Percentiles rank a stretch among this genome's conserved stretches.
Conservation (phyloP, 108 stramenopile genomes). For the Bacterosira constricta region DNA sequence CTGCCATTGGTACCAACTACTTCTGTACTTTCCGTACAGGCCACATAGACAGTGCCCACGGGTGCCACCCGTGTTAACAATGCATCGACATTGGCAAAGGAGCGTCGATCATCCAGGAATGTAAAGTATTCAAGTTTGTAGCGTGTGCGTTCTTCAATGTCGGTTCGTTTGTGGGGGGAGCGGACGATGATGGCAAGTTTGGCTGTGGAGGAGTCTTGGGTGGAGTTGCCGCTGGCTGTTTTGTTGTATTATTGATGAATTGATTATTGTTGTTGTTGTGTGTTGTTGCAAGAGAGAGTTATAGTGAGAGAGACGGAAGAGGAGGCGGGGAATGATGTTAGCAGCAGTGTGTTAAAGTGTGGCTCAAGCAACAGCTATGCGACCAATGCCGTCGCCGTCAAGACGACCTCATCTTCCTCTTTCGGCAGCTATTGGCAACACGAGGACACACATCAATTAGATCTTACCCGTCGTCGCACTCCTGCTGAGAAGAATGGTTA, state of each 20-base stretch:
- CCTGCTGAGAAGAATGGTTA: slow-evolving; percentile 27
- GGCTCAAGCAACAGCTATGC: no score
- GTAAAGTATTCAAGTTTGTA: slow-evolving; percentile 56
- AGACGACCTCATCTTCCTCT: no score
- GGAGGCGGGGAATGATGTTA: neutral
- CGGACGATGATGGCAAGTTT: slow-evolving; percentile 48
- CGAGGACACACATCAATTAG: neutral
- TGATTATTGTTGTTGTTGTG: no score
- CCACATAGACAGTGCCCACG: slow-evolving; percentile 44
- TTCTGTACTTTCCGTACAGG: slow-evolving; percentile 34
- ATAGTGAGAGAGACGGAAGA: neutral
- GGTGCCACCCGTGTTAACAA: slow-evolving; percentile 56
- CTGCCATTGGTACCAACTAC: neutral
- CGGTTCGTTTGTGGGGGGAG: slow-evolving; percentile 40
- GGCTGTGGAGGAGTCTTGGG: slow-evolving; percentile 23
- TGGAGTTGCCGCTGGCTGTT: slow-evolving; percentile 33
- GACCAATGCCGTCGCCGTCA: no score
- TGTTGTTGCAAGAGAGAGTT: no score
- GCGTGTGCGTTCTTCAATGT: slow-evolving; percentile 40
- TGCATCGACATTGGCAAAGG: slow-evolving; percentile 72
- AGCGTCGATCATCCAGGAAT: slow-evolving; percentile 61
- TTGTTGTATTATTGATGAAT: no score
- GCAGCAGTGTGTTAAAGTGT: no score
- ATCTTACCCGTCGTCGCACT: slow-evolving; percentile 26
- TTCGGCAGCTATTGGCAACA: neutral